phyloP scores from a whole-genome alignment of 352 stramenopile genomes.

The Aphanomyces astaci region DNA sequence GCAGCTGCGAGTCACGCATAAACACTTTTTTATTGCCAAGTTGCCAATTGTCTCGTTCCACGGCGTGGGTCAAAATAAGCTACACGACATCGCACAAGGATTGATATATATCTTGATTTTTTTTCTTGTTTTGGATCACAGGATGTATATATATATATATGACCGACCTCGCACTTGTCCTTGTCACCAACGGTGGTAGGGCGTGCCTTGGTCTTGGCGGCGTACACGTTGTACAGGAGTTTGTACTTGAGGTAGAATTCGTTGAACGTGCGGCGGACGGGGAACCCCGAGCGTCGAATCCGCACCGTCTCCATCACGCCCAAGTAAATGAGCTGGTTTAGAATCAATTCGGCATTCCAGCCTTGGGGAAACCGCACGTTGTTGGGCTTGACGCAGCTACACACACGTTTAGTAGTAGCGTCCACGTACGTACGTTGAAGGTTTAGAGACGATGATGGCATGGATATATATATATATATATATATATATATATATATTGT shows the following conservation, averaged over 20 bases:
- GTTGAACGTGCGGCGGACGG: conserved; percentile 74
- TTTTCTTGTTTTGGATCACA: too few relatives aligned
- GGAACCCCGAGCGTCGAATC: conserved; percentile 81
- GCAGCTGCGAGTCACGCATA: conserved; percentile 73
- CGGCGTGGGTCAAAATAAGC: conserved; percentile 53
- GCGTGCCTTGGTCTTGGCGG: conserved; percentile 40
- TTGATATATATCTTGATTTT: too few relatives aligned
- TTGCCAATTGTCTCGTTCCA: conserved; percentile 82
- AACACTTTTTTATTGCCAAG: conserved; percentile 86
- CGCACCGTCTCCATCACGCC: conserved; percentile 87
- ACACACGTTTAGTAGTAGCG: too few relatives aligned
- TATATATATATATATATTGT: too few relatives aligned
- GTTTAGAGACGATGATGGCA: too few relatives aligned
- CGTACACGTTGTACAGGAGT: conserved; percentile 54
- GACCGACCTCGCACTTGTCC: conserved; percentile 72
- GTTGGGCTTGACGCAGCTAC: conserved; percentile 86
- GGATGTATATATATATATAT: too few relatives aligned
- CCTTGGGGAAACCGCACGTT: conserved; percentile 79
- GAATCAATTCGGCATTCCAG: conserved; percentile 80
- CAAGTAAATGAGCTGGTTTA: conserved; percentile 86
- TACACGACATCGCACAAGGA: too few relatives aligned
- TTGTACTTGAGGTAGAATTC: conserved; percentile 86
- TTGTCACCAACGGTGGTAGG: conserved; percentile 51
- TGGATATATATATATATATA: too few relatives aligned
- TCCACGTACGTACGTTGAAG: too few relatives aligned